phyloP scores from a whole-genome alignment of 2,329 filamentous ascomycete species.

The Mycosphaerella sp. region DNA sequence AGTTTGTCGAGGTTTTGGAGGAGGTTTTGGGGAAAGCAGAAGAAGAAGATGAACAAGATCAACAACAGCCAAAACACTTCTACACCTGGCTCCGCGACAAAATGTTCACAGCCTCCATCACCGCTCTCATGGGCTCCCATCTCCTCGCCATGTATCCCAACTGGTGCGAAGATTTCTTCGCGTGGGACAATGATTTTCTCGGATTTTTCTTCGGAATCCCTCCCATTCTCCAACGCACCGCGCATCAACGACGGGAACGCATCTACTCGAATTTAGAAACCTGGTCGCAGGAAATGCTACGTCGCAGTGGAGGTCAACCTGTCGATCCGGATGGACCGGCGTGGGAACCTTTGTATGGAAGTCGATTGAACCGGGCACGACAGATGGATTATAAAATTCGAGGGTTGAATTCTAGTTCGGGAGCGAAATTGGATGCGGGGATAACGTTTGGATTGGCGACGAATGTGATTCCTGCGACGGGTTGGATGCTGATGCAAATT shows the following conservation, averaged over 20 bases:
- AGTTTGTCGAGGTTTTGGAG: constrained; percentile 23
- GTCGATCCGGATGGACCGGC: constrained; percentile 25
- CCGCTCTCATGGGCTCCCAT: constrained; percentile 28
- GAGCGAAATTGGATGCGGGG: constrained; percentile 27
- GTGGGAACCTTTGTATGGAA: constrained; percentile 29
- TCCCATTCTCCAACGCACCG: constrained; percentile 23
- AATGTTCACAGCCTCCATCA: constrained; percentile 30
- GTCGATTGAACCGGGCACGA: constrained; percentile 27
- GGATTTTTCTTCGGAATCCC: constrained; percentile 30
- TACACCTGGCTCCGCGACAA: constrained; percentile 29
- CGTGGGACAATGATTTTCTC: constrained; percentile 28
- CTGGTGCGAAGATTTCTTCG: constrained; percentile 29
- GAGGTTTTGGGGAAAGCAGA: constrained; percentile 19
- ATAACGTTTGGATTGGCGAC: constrained; percentile 31
- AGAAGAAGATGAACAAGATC: constrained; percentile 15
- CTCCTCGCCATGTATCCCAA: constrained; percentile 29
- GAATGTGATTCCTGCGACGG: constrained; percentile 31
- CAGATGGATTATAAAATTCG: constrained; percentile 26
- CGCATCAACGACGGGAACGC: constrained; percentile 19
- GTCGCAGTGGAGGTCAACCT: constrained; percentile 21
- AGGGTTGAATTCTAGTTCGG: constrained; percentile 19
- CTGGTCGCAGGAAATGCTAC: constrained; percentile 26
- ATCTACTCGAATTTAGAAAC: constrained; percentile 25
- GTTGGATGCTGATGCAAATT: constrained; percentile 34
- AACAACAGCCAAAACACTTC: constrained; percentile 16